phyloP scores from a whole-genome alignment of 2,329 filamentous ascomycete species.

The Colletotrichum somersetense region DNA sequence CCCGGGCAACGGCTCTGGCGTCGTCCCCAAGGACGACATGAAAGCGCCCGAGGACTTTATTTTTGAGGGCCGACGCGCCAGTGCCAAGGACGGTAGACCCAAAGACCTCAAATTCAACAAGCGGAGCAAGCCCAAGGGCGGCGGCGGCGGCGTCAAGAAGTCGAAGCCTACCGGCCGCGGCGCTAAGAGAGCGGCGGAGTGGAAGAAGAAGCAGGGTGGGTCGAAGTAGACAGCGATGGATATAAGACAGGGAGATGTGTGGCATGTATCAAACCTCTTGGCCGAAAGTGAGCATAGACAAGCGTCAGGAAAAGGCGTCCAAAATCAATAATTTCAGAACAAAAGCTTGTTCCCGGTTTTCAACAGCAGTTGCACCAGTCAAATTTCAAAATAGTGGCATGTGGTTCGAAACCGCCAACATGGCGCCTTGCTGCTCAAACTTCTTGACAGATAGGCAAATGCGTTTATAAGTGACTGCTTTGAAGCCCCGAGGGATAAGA shows the following conservation, averaged over 20 bases:
- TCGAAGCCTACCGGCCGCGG: conserved; percentile 56
- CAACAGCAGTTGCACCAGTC: no score
- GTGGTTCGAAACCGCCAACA: no score
- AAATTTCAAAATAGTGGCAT: background rate
- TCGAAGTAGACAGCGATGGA: conserved; percentile 10
- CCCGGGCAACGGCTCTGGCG: conserved; percentile 43
- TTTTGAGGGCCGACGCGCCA: conserved; percentile 86
- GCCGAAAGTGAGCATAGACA: conserved; percentile 7
- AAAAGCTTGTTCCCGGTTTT: background rate
- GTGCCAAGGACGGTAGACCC: conserved; percentile 72
- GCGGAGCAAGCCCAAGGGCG: conserved; percentile 62
- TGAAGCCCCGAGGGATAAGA: background rate
- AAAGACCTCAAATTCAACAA: conserved; percentile 72
- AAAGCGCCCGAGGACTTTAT: conserved; percentile 78
- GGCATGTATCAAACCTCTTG: conserved; percentile 12
- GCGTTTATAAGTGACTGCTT: conserved; percentile 32
- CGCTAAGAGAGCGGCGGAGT: conserved; percentile 56
- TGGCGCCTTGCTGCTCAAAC: background rate
- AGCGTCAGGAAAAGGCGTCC: conserved; percentile 27
- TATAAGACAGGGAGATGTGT: background rate
- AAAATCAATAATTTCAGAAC: conserved; percentile 24
- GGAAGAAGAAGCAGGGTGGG: conserved; percentile 57
- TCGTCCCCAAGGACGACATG: conserved; percentile 48
- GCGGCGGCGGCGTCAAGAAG: conserved; percentile 54
- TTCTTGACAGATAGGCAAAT: background rate